These are phyloP conservation scores for Cladosporium sp. DNA, from an alignment of 2,329 filamentous ascomycete genomes.

Conservation along the genomic window DNA sequence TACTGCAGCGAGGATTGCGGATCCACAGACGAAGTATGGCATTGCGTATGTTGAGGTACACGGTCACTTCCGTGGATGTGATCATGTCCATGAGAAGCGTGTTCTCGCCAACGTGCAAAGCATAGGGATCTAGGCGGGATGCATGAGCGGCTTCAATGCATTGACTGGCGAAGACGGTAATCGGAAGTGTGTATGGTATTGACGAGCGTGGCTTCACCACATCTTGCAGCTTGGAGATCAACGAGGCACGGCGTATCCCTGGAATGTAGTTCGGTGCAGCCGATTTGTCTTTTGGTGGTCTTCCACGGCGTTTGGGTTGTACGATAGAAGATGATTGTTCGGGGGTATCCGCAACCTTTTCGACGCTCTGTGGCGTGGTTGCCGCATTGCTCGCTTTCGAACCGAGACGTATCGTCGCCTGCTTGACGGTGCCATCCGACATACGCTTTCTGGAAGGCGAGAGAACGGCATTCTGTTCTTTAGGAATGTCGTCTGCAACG, in stretches of 20 bases:
- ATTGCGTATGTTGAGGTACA: constrained; percentile 94
- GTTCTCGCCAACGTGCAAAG: constrained; percentile 83
- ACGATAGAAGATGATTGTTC: constrained; percentile 6
- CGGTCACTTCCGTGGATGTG: constrained; percentile 85
- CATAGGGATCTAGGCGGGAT: constrained; percentile 85
- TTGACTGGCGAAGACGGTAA: constrained; percentile 82
- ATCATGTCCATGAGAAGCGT: constrained; percentile 76
- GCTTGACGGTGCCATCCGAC: constrained; percentile 33
- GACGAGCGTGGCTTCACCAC: constrained; percentile 57
- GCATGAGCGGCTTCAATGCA: constrained; percentile 87
- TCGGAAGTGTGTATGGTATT: constrained; percentile 72
- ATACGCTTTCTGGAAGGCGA: constrained; percentile 31
- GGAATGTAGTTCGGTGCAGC: constrained; percentile 20
- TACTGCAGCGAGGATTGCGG: constrained; percentile 77
- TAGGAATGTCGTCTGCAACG: constrained; percentile 28
- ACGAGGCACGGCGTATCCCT: constrained; percentile 26
- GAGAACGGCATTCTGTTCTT: constrained; percentile 20
- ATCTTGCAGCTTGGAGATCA: constrained; percentile 28
- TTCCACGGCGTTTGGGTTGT: constrained; percentile 32
- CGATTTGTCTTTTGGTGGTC: constrained; percentile 34
- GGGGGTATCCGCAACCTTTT: constrained; percentile 1
- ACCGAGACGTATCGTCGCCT: constrained; percentile 11
- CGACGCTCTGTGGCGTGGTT: constrained; percentile 3
- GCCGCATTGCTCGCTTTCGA: constrained; percentile 7
- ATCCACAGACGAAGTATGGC: constrained; percentile 89